Conservation (phyloP, 2,329 filamentous ascomycete species). For the Fusarium foetens region DNA sequence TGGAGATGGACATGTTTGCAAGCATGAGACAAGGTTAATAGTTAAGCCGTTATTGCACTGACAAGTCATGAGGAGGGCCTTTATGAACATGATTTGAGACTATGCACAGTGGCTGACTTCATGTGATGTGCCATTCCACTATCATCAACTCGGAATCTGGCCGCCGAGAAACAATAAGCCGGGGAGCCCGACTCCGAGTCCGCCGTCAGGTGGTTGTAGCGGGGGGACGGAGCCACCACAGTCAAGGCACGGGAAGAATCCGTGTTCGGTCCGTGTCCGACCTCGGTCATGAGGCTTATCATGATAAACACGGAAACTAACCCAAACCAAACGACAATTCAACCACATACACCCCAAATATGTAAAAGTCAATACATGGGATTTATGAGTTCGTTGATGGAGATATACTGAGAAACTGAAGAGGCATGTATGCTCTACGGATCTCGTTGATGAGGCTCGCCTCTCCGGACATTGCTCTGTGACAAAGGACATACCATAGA, state of each 20-base stretch:
- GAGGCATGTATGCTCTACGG: neutral
- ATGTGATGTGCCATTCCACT: neutral
- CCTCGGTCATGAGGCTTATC: neutral
- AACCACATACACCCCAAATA: neutral
- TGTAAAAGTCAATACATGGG: rapidly evolving
- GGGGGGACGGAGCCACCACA: rapidly evolving
- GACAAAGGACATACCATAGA: neutral
- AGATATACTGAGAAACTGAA: too few relatives aligned
- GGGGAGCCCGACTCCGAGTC: neutral
- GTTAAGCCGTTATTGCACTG: neutral
- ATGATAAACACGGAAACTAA: neutral
- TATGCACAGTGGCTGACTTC: neutral
- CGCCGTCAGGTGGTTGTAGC: neutral
- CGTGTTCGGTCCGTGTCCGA: neutral
- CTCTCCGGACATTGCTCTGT: too few relatives aligned
- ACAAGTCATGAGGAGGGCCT: neutral
- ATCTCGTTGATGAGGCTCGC: rapidly evolving
- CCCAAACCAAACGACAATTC: neutral
- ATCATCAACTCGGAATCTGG: too few relatives aligned
- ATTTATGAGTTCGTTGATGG: neutral
- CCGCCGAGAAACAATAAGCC: rapidly evolving
- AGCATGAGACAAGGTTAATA: neutral
- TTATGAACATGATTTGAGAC: neutral
- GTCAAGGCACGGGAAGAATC: neutral
- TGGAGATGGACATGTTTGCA: neutral